Percentiles rank a stretch among this genome's conserved stretches.
Conservation (phyloP, 441 rosid genomes). For the Euphorbia celastroides region DNA sequence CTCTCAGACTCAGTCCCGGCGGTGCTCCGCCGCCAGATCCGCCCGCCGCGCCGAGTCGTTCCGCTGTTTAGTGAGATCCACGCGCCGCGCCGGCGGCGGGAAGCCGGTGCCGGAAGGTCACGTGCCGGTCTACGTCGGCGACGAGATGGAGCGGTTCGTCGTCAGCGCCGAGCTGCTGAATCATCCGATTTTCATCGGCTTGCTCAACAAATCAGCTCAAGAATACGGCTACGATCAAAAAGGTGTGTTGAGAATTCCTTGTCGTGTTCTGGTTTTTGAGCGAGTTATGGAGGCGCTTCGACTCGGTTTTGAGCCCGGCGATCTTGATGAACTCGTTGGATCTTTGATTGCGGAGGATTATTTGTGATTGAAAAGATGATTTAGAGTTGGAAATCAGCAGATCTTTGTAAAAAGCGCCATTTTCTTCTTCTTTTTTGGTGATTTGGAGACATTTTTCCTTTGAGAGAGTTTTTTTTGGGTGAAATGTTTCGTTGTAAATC, state of each 20-base stretch:
- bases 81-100: conserved; percentile 17
- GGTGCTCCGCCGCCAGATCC: conserved; percentile 11
- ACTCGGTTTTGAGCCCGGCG: conserved; percentile 41
- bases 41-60: conserved; percentile 21
- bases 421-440: background rate
- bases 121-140: conserved; percentile 89
- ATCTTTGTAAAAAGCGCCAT: conserved; percentile 4
- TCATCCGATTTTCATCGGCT: conserved; percentile 72
- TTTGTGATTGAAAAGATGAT: background rate
- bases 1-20: conserved; percentile 17
- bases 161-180: conserved; percentile 79
- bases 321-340: conserved; percentile 40
- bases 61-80: conserved; percentile 11
- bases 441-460: background rate
- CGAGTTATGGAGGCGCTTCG: conserved; percentile 55
- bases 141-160: conserved; percentile 80
- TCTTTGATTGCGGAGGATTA: conserved; percentile 30
- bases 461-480: background rate
- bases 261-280: conserved; percentile 68
- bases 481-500: conserved; percentile 15
- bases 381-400: background rate
- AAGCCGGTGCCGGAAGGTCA: conserved; percentile 65
- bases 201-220: conserved; percentile 78
- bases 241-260: conserved; percentile 87
- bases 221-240: conserved; percentile 90